Conservation (phyloP, 2,329 filamentous ascomycete genomes). For the Colletotrichum sp. region DNA sequence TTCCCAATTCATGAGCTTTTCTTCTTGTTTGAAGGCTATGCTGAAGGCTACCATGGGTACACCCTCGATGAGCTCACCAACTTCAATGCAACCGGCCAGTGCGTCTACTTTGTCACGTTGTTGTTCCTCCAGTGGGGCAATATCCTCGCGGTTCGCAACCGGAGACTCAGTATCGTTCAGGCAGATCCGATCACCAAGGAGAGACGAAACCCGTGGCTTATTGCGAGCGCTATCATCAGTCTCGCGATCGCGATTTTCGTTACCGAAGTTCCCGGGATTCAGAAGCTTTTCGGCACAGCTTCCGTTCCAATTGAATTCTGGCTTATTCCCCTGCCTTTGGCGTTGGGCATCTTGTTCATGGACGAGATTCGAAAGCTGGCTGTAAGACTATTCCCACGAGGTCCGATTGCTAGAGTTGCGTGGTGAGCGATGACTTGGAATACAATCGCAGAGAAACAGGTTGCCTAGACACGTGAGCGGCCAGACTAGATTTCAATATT, state of each 20-base stretch:
- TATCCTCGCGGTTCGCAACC: background rate
- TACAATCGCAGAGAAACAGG: rapidly evolving
- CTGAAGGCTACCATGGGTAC: background rate
- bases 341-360: background rate
- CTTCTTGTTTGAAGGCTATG: background rate
- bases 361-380: background rate
- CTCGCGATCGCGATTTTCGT: background rate
- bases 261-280: background rate
- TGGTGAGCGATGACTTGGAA: background rate
- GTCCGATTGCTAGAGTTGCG: background rate
- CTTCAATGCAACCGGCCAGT: background rate
- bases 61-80: background rate
- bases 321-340: background rate
- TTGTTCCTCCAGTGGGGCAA: background rate
- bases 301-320: background rate
- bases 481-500: background rate
- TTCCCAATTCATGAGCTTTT: background rate
- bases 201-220: background rate
- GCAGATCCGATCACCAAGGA: background rate
- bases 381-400: background rate
- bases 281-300: background rate
- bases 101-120: background rate
- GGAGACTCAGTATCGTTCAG: background rate
- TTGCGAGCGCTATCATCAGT: background rate
- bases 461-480: background rate